Evolutionary conservation across 2,329 filamentous ascomycete genomes (phyloP).

Genomic region (Monosporascus cannonballus): DNA sequence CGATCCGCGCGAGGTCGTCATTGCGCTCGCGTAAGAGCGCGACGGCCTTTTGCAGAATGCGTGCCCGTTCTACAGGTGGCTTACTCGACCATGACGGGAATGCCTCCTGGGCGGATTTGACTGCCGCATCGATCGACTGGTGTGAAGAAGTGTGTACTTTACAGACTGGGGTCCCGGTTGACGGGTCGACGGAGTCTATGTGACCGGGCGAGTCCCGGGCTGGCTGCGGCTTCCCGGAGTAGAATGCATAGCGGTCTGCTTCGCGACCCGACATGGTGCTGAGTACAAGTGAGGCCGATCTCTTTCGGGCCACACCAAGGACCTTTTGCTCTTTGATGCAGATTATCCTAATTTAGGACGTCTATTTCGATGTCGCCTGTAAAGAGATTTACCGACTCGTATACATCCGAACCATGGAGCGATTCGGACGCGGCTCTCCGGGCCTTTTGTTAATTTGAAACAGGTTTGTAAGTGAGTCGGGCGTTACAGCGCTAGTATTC

Average conservation of each 20-base stretch:
- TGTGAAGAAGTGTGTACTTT: constrained; percentile 65
- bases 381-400: constrained; percentile 4
- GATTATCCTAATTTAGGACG: too few relatives aligned
- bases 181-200: constrained; percentile 70
- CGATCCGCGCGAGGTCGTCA: constrained; percentile 70
- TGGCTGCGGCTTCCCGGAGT: constrained; percentile 62
- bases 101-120: constrained; percentile 63
- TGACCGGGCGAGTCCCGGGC: constrained; percentile 52
- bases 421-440: background rate
- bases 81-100: constrained; percentile 74
- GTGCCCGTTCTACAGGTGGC: constrained; percentile 65
- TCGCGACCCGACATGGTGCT: constrained; percentile 16
- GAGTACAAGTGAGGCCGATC: background rate
- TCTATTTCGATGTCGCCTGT: too few relatives aligned
- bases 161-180: constrained; percentile 62
- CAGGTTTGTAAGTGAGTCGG: too few relatives aligned
- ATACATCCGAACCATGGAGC: background rate
- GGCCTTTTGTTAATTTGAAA: too few relatives aligned
- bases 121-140: constrained; percentile 63
- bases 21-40: constrained; percentile 68
- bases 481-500: too few relatives aligned
- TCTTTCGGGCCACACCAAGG: background rate
- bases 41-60: constrained; percentile 73
- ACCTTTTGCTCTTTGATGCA: background rate
- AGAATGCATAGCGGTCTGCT: constrained; percentile 60